Evolutionary conservation across 176 grass and related monocot species (phyloP).

Genomic region (Avena sativa): DNA sequence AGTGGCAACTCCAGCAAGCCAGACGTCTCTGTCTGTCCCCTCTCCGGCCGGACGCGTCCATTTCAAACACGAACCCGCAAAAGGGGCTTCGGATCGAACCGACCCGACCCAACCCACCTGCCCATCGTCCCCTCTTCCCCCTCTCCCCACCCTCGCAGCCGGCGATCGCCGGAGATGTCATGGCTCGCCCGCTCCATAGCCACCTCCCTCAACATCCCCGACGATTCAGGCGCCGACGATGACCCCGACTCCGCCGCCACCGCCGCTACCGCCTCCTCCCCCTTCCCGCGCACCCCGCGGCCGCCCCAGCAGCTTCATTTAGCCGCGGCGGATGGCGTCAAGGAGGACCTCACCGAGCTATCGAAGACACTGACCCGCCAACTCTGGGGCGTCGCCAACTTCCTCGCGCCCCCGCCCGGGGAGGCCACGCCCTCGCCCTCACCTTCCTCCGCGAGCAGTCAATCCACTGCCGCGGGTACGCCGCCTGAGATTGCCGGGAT

Average conservation of each 20-base stretch:
- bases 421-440: slow-evolving; percentile 40
- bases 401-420: slow-evolving; percentile 73
- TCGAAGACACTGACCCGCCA: slow-evolving; percentile 82
- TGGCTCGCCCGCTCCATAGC: slow-evolving; percentile 85
- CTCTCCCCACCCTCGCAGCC: slow-evolving; percentile 20
- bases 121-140: background rate
- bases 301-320: slow-evolving; percentile 46
- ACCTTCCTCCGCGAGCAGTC: slow-evolving; percentile 23
- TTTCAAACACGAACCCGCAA: slow-evolving; percentile 58
- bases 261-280: background rate
- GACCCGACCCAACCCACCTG: slow-evolving; percentile 32
- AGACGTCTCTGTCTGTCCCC: slow-evolving; percentile 47
- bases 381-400: slow-evolving; percentile 84
- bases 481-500: slow-evolving; percentile 60
- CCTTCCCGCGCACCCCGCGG: slow-evolving; percentile 28
- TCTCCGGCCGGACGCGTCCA: slow-evolving; percentile 20
- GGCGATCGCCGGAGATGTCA: slow-evolving; percentile 71
- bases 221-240: slow-evolving; percentile 46
- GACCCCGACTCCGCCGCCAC: slow-evolving; percentile 37
- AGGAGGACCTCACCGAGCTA: slow-evolving; percentile 87
- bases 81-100: slow-evolving; percentile 22
- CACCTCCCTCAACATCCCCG: slow-evolving; percentile 66
- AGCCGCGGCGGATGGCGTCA: slow-evolving; percentile 66
- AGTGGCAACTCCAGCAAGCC: slow-evolving; percentile 44
- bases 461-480: slow-evolving; percentile 23